Evolutionary conservation across 371 early-diverging fungal genomes (phyloP).

Genomic region (Rhizopus microsporus): DNA sequence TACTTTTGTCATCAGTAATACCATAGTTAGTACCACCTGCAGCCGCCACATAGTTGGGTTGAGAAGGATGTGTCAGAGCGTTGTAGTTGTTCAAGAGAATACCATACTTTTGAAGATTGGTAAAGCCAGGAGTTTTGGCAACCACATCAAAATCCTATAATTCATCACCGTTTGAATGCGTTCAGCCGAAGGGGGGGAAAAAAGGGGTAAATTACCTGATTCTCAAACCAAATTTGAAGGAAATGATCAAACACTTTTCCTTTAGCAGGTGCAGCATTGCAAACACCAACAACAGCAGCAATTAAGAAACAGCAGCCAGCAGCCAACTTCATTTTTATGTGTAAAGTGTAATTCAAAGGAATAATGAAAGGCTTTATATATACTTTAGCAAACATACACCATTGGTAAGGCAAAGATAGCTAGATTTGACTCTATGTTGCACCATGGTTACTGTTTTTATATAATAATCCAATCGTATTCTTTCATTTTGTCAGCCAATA

Average conservation of each 20-base stretch:
- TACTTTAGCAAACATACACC: too few species aligned
- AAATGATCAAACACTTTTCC: conserved; percentile 40
- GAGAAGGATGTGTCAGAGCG: conserved; percentile 51
- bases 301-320: background rate
- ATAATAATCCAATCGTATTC: background rate
- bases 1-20: conserved; percentile 24
- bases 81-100: conserved; percentile 46
- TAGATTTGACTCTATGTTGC: background rate
- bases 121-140: conserved; percentile 15
- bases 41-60: conserved; percentile 52
- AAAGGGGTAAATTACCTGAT: conserved; percentile 21
- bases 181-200: background rate
- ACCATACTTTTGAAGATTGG: conserved; percentile 31
- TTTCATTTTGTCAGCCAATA: background rate
- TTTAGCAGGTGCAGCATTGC: conserved; percentile 2
- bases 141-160: conserved; percentile 26
- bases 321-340: background rate
- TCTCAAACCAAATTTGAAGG: conserved; percentile 40
- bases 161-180: background rate
- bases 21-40: conserved; percentile 25
- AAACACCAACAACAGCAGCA: background rate
- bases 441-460: background rate
- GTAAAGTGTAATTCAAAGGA: background rate
- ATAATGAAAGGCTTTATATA: background rate
- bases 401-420: too few species aligned